Evolutionary conservation across 2,329 filamentous ascomycete species (phyloP).

Genomic region (Cryphonectria japonica): DNA sequence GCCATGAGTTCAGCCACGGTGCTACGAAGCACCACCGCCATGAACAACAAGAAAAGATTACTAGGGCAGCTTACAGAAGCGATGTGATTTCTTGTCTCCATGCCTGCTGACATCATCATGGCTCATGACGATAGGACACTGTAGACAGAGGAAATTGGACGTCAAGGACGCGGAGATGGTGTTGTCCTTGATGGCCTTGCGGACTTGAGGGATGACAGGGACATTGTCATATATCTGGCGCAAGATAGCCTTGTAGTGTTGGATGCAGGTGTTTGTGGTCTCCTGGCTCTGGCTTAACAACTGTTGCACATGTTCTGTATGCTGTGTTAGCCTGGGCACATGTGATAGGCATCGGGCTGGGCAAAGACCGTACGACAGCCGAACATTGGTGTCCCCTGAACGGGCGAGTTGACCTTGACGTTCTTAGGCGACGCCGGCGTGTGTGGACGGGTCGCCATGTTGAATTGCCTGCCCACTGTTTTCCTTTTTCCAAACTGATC

Average conservation of each 20-base stretch:
- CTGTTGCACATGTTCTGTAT: conserved; percentile 70
- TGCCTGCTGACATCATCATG: conserved; percentile 70
- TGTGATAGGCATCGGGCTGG: conserved; percentile 21
- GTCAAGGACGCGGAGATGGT: conserved; percentile 62
- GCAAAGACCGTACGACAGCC: conserved; percentile 60
- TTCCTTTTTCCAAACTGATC: background rate
- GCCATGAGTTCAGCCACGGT: conserved; percentile 18
- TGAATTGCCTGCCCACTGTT: conserved; percentile 18
- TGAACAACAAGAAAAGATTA: background rate
- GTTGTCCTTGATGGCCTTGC: conserved; percentile 59
- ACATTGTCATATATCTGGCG: conserved; percentile 71
- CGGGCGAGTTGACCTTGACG: conserved; percentile 62
- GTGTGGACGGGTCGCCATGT: conserved; percentile 52
- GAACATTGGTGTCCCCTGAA: conserved; percentile 62
- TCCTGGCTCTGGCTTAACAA: conserved; percentile 66
- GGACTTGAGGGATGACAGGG: conserved; percentile 68
- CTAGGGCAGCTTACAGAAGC: conserved; percentile 63
- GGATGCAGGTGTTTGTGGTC: conserved; percentile 69
- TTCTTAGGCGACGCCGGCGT: conserved; percentile 60
- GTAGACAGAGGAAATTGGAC: conserved; percentile 72
- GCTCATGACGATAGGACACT: conserved; percentile 71
- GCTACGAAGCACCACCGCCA: background rate
- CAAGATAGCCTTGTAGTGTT: conserved; percentile 73
- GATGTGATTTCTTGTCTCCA: conserved; percentile 69
- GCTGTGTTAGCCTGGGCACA: conserved; percentile 36